These are phyloP conservation scores for Diutina neorugosa DNA, from an alignment of 1,139 yeast genomes.

Conservation along the genomic window DNA sequence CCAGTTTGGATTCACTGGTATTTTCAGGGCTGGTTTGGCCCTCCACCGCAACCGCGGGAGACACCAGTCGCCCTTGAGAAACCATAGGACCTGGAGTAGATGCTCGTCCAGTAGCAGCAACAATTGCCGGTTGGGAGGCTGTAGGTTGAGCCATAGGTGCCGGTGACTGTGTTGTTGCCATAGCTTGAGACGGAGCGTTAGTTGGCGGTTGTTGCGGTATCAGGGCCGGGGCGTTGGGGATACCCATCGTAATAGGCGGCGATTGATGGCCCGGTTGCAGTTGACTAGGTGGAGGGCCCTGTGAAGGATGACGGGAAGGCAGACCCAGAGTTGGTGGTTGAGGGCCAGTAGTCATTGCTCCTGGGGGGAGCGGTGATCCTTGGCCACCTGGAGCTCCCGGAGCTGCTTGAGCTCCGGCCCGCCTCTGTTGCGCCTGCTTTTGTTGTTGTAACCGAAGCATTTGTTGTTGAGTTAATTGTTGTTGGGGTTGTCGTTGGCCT, in stretches of 20 bases:
- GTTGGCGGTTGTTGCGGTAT: not conserved
- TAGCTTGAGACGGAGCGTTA: not conserved
- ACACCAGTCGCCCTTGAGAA: not conserved
- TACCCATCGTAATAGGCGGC: not conserved
- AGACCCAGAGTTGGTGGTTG: not conserved
- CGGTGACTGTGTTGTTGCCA: not conserved
- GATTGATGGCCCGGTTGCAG: not conserved
- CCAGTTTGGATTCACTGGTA: not conserved
- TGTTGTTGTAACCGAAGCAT: not conserved
- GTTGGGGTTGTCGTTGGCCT: not conserved
- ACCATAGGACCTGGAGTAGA: constrained; percentile 2
- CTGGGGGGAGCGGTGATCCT: not conserved
- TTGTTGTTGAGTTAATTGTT: not conserved
- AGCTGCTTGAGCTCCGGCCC: not conserved
- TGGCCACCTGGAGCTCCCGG: not conserved
- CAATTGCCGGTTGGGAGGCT: not conserved
- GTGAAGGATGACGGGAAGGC: not conserved
- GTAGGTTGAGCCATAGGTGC: not conserved
- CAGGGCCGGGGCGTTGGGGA: not conserved
- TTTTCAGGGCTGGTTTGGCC: not conserved
- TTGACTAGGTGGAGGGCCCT: not conserved
- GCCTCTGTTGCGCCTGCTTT: not conserved
- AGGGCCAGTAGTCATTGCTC: not conserved
- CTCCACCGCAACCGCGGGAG: not conserved
- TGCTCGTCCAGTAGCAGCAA: not conserved